phyloP scores from a whole-genome alignment of 768 basidiomycete species.

The Termitomyces sp. region DNA sequence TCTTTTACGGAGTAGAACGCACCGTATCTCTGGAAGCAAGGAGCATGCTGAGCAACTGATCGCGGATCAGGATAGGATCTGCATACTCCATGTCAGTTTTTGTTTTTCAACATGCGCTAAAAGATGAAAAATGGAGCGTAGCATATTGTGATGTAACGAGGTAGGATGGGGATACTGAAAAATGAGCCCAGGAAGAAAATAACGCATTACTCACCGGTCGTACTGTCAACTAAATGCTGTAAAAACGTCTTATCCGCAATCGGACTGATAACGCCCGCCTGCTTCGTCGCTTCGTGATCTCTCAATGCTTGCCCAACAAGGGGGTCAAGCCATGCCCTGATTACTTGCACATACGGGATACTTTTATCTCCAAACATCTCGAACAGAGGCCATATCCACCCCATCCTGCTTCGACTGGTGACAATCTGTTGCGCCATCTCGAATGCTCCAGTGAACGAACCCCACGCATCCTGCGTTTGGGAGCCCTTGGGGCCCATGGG shows the following conservation, averaged over 20 bases:
- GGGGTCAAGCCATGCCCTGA: constrained; percentile 62
- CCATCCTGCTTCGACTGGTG: constrained; percentile 47
- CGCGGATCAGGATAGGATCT: constrained; percentile 69
- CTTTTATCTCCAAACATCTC: constrained; percentile 59
- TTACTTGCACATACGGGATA: constrained; percentile 42
- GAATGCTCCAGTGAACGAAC: constrained; percentile 59
- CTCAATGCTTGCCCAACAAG: constrained; percentile 53
- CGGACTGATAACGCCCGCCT: constrained; percentile 33
- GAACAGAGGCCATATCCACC: constrained; percentile 58
- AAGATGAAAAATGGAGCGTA: neutral
- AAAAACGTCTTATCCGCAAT: constrained; percentile 60
- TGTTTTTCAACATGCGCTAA: neutral
- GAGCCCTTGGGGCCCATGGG: constrained; percentile 57
- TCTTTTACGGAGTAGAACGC: constrained; percentile 18
- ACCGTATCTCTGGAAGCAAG: constrained; percentile 80
- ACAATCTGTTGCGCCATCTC: constrained; percentile 52
- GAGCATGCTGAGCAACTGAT: constrained; percentile 75
- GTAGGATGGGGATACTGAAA: neutral
- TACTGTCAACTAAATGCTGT: constrained; percentile 63
- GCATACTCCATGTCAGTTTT: constrained; percentile 3
- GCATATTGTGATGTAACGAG: neutral
- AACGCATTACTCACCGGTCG: constrained; percentile 45
- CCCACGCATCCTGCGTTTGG: constrained; percentile 57
- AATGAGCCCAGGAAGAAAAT: neutral
- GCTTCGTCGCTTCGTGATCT: constrained; percentile 36